Evolutionary conservation across 2,329 filamentous ascomycete species (phyloP), one percentile per base, ranked within the genome.

Genomic region (Keithomyces neogunnii): DNA sequence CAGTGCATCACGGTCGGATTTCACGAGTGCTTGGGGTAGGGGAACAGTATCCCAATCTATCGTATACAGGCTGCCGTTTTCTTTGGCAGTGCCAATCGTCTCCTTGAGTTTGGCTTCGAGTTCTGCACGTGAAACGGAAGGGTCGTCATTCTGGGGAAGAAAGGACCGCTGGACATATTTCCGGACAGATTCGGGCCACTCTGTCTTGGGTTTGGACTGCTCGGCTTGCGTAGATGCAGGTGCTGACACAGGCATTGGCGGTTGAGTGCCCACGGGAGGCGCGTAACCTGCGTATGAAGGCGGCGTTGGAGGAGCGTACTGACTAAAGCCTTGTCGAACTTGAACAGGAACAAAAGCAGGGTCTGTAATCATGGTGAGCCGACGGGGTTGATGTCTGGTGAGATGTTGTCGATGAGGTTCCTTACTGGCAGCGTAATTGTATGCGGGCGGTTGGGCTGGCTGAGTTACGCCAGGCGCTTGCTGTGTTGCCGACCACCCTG

Each of bases 111-210:
- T 95, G 54, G 76, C 74, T 67, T 96, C 87, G 76, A 96, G 86
- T 52, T 95, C 89, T 49, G 76, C 62, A 49, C 80, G 78, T 48
- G 73, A 67, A 45, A 91, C 80, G 39, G 79, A 77, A 4, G 77
- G 62, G 55, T 87, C 77, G 57, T 84, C 73, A 64, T 90, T 88
- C 53, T 83, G 80, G 30, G 82, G 80, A 48, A 88, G 82, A 66
- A 97, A 97, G 30, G 90, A 91, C 63, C 90, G 84, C 62, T 90
- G 86, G 33, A 97, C 92, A 71, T 96, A 97, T 58, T 79, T 76
- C 60, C 90, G 87, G 54, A 97, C 89, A n/a, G 85, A 81, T 43
- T 81, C 74, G 33, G 90, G 85, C 85, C 89, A 97, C 60, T 86
- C 82, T 61, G 86, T 84, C 72, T 86, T 88, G 64, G 76, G 71